Percentiles rank a stretch among this genome's conserved stretches.
phyloP scores from a whole-genome alignment of 2,329 filamentous ascomycete genomes.

The Phyllosticta capitalensis region DNA sequence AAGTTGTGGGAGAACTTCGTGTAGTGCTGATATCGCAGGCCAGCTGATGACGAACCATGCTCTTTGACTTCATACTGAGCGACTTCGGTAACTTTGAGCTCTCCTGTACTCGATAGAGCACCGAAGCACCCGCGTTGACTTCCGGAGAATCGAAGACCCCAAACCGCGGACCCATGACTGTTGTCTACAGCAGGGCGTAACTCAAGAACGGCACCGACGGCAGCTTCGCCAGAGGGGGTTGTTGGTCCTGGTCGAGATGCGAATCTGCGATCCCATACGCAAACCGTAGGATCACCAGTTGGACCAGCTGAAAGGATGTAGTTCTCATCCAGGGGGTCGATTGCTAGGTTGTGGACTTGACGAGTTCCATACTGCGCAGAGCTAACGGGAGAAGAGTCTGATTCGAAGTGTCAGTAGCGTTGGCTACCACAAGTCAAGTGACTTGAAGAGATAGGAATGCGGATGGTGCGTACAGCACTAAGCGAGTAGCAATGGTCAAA shows the following conservation, averaged over 20 bases:
- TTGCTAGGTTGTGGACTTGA: constrained; percentile 59
- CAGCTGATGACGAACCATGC: not conserved
- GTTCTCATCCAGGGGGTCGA: constrained; percentile 71
- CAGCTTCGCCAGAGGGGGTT: constrained; percentile 41
- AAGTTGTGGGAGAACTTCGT: constrained; percentile 35
- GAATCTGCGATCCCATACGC: constrained; percentile 67
- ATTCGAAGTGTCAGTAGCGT: constrained; percentile 13
- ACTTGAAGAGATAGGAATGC: no score
- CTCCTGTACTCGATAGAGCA: constrained; percentile 49
- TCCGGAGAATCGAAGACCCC: constrained; percentile 53
- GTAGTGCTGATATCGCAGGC: constrained; percentile 30
- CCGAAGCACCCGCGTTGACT: constrained; percentile 49
- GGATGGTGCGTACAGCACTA: no score
- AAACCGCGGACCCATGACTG: constrained; percentile 42
- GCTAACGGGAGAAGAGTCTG: constrained; percentile 33
- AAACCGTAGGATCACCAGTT: constrained; percentile 62
- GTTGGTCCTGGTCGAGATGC: constrained; percentile 22
- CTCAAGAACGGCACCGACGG: constrained; percentile 46
- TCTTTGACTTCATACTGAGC: constrained; percentile 38
- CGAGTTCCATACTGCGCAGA: constrained; percentile 44
- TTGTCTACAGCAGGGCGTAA: constrained; percentile 46
- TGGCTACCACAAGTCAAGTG: not conserved
- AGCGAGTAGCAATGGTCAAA: not conserved
- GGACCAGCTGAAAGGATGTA: constrained; percentile 73
- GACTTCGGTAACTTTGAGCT: constrained; percentile 48